A percentile compares a stretch with the other conserved stretches of the same genome.
phyloP scores from a whole-genome alignment of 164 flowering plant genomes.

The Tinospora cordifolia region DNA sequence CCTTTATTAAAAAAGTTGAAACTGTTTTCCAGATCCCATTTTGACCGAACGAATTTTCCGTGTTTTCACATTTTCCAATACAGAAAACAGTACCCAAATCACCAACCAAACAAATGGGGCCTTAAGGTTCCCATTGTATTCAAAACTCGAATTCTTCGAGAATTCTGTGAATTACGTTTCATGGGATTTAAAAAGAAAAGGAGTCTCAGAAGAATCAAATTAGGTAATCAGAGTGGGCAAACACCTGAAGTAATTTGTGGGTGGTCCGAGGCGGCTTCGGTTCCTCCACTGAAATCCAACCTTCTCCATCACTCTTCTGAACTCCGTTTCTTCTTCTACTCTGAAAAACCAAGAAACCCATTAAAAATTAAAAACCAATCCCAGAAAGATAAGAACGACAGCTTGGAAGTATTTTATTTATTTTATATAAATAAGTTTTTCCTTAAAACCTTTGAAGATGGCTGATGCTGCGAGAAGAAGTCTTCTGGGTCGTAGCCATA shows the following conservation, averaged over 20 bases:
- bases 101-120: no score
- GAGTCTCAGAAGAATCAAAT: background rate
- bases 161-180: background rate
- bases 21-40: no score
- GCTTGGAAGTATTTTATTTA: no score
- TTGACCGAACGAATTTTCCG: no score
- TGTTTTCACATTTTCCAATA: no score
- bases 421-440: background rate
- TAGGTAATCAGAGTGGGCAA: background rate
- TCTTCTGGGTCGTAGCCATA: slow-evolving; percentile 68
- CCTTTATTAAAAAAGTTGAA: no score
- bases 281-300: slow-evolving; percentile 23
- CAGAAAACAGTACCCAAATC: no score
- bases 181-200: background rate
- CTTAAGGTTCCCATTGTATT: background rate
- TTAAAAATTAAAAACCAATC: background rate
- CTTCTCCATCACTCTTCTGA: slow-evolving; percentile 26
- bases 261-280: slow-evolving; percentile 50
- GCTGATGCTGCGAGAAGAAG: slow-evolving; percentile 24
- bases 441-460: slow-evolving; percentile 38
- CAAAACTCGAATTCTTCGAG: background rate
- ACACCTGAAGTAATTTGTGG: slow-evolving; percentile 80
- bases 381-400: background rate
- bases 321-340: slow-evolving; percentile 42
- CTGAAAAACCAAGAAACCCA: slow-evolving; percentile 21